Evolutionary conservation across 805 yeast species (phyloP), one percentile per base, ranked within the genome.

Genomic region (Wickerhamomyces bovis): DNA sequence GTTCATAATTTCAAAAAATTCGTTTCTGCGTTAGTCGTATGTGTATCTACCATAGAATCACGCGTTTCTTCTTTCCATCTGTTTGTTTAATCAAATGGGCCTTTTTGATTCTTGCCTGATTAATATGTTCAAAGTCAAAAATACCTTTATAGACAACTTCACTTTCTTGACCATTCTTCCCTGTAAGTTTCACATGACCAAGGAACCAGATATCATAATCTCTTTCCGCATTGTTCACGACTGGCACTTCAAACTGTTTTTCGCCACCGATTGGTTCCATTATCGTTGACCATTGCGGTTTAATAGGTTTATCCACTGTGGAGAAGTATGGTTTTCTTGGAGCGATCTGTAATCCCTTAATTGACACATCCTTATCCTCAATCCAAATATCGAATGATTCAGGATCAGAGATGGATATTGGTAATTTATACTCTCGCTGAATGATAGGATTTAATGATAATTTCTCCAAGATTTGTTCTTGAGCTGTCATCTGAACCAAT

Each of bases 111-210:
- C 52, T 50, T 6, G 60, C 62, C 22, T 56, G 59, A n/a, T 55
- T 60, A 18, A 43, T 38, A 45, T 60, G 62, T 19, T 58, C 63
- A 20, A 53, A 47, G 33, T 57, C 61, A 36, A 57, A 58, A 8
- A 53, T 46, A 3, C 63, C 63, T 26, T 51, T 57, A 41, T 53
- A 58, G 1, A 52, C 56, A 7, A 58, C 56, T 26, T 52, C 49
- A 12, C 56, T 55, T 3, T 33, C 31, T 4, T 44, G 38, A 2
- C 49, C 53, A 31, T 45, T 48, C 41, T 52, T 53, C 6, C 62
- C 61, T 23, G 41, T 50, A 3, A 59, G 38, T 2, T 46, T 48
- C 4, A 46, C 55, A 7, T 47, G 51, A 0, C 60, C 60, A 19
- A 47, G 20, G 43, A 56, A 54, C 57, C 56, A 53, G 5, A 53